A percentile compares a stretch with the other conserved stretches of the same genome.
Evolutionary conservation across 176 grass and related monocot genomes (phyloP).

Genomic region (Pontederia crassipes): DNA sequence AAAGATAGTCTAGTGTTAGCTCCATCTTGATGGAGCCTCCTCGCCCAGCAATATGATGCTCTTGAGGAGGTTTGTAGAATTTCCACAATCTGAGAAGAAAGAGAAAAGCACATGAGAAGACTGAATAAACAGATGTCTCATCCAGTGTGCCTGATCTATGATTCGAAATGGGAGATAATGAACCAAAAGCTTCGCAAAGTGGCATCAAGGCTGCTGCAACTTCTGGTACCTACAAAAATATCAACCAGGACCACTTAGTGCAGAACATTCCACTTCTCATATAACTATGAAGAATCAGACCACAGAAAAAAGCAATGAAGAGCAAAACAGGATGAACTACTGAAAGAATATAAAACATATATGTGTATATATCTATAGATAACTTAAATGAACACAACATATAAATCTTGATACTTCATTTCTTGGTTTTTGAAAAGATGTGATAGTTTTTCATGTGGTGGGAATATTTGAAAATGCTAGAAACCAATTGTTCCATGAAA

Average conservation of each 20-base stretch:
- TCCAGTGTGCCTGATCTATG: constrained; percentile 57
- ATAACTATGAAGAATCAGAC: too few relatives aligned
- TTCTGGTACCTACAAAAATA: constrained; percentile 64
- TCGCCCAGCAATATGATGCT: constrained; percentile 89
- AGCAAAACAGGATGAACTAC: not conserved
- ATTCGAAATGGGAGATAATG: constrained; percentile 52
- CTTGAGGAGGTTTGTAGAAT: constrained; percentile 93
- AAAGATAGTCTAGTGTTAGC: constrained; percentile 89
- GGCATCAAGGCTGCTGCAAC: constrained; percentile 84
- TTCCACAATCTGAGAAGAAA: constrained; percentile 96
- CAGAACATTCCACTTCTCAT: constrained; percentile 6
- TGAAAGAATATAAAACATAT: not conserved
- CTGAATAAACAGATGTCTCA: constrained; percentile 61
- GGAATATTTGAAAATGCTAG: too few relatives aligned
- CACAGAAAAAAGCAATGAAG: not conserved
- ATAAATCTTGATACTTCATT: too few relatives aligned
- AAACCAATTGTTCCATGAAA: too few relatives aligned
- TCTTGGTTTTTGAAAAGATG: too few relatives aligned
- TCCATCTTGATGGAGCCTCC: constrained; percentile 92
- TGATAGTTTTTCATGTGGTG: too few relatives aligned
- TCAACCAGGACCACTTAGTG: constrained; percentile 3
- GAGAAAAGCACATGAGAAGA: constrained; percentile 98
- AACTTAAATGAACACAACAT: not conserved
- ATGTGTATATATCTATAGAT: not conserved
- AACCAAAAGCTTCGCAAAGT: constrained; percentile 91